These are phyloP conservation scores for Flaveria floridana DNA, from an alignment of 140 eudicot genomes.

Conservation along the genomic window DNA sequence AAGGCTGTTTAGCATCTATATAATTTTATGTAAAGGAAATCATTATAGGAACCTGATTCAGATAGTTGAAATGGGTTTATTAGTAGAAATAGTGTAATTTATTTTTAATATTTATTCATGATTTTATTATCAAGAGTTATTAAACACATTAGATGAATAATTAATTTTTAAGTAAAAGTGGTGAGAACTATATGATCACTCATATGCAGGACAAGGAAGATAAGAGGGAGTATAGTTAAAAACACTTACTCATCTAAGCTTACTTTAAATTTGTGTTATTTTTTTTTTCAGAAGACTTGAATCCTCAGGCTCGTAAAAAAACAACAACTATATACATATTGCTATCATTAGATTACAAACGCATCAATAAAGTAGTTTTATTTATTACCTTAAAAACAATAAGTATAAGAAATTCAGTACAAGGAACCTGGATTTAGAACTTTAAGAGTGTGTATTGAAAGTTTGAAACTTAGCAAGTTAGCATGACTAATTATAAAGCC, in stretches of 20 bases:
- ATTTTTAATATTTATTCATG: not conserved
- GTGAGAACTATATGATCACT: not conserved
- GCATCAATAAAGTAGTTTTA: too few relatives aligned
- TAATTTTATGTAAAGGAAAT: not conserved
- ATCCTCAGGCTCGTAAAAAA: too few relatives aligned
- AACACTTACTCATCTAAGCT: too few relatives aligned
- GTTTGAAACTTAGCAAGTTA: not conserved
- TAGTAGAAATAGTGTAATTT: not conserved
- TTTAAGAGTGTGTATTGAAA: not conserved
- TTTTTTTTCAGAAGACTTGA: too few relatives aligned
- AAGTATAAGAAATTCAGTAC: not conserved
- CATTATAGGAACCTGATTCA: not conserved
- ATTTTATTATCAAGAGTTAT: not conserved
- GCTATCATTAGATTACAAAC: too few relatives aligned
- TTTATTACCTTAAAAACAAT: too few relatives aligned
- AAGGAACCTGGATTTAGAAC: not conserved
- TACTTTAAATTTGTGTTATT: too few relatives aligned
- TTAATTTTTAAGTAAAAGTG: too few relatives aligned
- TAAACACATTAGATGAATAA: not conserved
- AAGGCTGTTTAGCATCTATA: not conserved
- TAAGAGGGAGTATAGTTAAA: too few relatives aligned
- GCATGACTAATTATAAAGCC: too few relatives aligned
- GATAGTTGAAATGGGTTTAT: not conserved
- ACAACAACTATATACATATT: too few relatives aligned
- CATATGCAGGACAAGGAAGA: too few relatives aligned